phyloP scores from a whole-genome alignment of 768 basidiomycete species.

The Leccinum sublutescens region DNA sequence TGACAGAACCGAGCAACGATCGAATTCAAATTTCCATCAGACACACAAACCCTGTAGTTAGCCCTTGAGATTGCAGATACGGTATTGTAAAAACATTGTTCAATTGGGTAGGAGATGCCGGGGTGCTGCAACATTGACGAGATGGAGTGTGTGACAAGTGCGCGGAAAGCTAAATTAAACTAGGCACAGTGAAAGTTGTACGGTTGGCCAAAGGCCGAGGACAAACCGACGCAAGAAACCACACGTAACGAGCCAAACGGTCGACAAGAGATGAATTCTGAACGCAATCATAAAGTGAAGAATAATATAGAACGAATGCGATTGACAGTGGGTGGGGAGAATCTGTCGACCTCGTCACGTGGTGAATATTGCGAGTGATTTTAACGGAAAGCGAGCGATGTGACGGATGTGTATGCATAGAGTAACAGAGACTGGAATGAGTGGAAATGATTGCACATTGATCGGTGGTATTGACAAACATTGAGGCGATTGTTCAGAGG shows the following conservation, averaged over 20 bases:
- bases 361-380: slow-evolving; percentile 44
- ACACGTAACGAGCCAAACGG: slow-evolving; percentile 35
- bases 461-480: slow-evolving; percentile 22
- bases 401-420: slow-evolving; percentile 57
- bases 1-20: slow-evolving; percentile 6
- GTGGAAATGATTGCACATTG: slow-evolving; percentile 40
- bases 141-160: slow-evolving; percentile 31
- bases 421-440: slow-evolving; percentile 43
- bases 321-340: slow-evolving; percentile 42
- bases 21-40: slow-evolving; percentile 7
- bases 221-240: slow-evolving; percentile 34
- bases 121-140: slow-evolving; percentile 48
- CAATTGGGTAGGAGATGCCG: slow-evolving; percentile 37
- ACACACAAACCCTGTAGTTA: slow-evolving; percentile 27
- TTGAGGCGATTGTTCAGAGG: slow-evolving; percentile 10
- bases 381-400: slow-evolving; percentile 42
- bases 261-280: slow-evolving; percentile 34
- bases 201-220: slow-evolving; percentile 21
- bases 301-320: slow-evolving; percentile 77
- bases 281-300: slow-evolving; percentile 71
- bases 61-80: slow-evolving; percentile 32
- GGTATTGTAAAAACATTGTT: slow-evolving; percentile 40
- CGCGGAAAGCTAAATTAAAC: slow-evolving; percentile 31
- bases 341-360: slow-evolving; percentile 56
- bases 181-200: slow-evolving; percentile 32